These are phyloP conservation scores for Gossypium trilobum DNA, from an alignment of 441 rosid species.

Conservation along the genomic window DNA sequence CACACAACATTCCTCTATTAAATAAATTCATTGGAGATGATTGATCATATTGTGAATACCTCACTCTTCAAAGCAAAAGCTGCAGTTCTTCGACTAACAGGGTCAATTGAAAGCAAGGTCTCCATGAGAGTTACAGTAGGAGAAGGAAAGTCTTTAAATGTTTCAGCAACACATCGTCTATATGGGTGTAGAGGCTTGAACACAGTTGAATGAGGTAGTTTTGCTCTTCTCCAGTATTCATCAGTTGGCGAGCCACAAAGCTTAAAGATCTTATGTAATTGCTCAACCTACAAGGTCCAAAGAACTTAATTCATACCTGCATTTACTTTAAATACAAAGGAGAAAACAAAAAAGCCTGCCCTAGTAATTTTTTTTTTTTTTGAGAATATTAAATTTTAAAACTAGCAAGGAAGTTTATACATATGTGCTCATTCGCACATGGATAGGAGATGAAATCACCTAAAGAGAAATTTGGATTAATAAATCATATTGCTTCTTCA, in stretches of 20 bases:
- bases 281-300: conserved; percentile 58
- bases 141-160: conserved; percentile 48
- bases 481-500: not conserved
- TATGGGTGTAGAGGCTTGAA: conserved; percentile 59
- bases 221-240: conserved; percentile 60
- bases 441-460: not conserved
- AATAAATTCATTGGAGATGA: not conserved
- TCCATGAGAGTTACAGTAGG: conserved; percentile 59
- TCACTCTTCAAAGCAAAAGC: conserved; percentile 55
- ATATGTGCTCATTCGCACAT: not conserved
- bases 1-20: not conserved
- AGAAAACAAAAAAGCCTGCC: not conserved
- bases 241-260: conserved; percentile 85
- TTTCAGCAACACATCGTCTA: conserved; percentile 42
- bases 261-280: conserved; percentile 79
- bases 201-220: conserved; percentile 50
- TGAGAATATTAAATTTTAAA: too few species aligned
- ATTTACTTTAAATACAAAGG: not conserved
- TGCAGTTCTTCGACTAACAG: conserved; percentile 64
- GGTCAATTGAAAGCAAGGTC: conserved; percentile 71
- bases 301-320: not conserved
- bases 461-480: not conserved
- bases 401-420: too few species aligned
- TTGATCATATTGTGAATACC: conserved; percentile 32
- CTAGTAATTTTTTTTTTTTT: too few species aligned